Evolutionary conservation across 2,329 filamentous ascomycete species (phyloP), one percentile per base, ranked within the genome.

Genomic region (Neopestalotiopsis rosae): DNA sequence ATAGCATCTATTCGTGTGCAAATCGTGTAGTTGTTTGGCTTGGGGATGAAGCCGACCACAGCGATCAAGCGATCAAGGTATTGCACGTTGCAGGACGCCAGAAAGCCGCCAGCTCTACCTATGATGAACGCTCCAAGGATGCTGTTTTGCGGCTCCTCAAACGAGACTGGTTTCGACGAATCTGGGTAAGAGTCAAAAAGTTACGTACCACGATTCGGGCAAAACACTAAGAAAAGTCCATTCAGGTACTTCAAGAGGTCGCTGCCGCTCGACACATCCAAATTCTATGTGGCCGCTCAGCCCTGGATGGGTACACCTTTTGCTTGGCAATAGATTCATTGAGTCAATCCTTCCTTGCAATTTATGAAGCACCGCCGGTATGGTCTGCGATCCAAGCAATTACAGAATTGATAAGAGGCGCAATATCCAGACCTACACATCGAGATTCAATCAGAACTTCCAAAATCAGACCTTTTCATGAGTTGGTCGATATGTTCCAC

Each of bases 1-100:
- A 69, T 30, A 66, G 71, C 45, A 74, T 74, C 65, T 74, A 74
- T 67, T 68, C 68, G 30, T 67, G 68, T 5, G 69, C 68, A 49
- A 70, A 61, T 56, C 67, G 71, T 58, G 72, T 73, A 1, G 56
- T 73, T 12, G 70, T 73, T 1, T 74, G 72, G 72, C 72, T 74
- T 6, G 72, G 72, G 13, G 72, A 72, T 2, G 17, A 40, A 62
- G 14, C 7, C 14, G 71, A 69, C 34, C 69, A 71, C 7, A 70
- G 67, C 28, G 32, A 69, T 5, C 69, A 17, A 62, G 34, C 59
- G n/a, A 17, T 62, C 2, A n/a, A 62, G 30, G 59, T 12, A 30
- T 20, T 32, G 14, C 34, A 3, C 59, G 14, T 28, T 7, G 59
- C 59, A 28, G 59, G 17, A 28, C 9, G 28, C 30, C n/a, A 32